Evolutionary conservation across 2,329 filamentous ascomycete species (phyloP).

Genomic region (Stylonectria norvegica): DNA sequence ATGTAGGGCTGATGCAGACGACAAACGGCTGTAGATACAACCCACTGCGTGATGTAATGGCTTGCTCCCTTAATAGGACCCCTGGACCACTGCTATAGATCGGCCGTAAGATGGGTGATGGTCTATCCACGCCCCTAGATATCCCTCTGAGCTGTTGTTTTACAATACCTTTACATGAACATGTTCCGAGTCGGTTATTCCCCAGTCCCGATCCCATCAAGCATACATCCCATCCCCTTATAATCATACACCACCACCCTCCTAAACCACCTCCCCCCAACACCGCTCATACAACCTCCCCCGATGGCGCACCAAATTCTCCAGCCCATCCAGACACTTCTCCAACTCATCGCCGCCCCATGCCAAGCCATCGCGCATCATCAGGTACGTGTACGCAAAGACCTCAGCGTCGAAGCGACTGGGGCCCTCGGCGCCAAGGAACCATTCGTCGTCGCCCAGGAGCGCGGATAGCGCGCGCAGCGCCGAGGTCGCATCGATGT

Average conservation of each 20-base stretch:
- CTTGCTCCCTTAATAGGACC: no score
- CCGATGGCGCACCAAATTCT: conserved; percentile 55
- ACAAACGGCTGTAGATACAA: no score
- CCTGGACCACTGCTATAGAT: no score
- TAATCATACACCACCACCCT: background rate
- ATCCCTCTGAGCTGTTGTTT: no score
- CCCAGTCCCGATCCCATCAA: background rate
- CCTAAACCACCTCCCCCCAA: conserved; percentile 22
- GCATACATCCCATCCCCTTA: background rate
- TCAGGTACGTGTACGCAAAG: conserved; percentile 83
- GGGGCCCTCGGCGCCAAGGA: conserved; percentile 52
- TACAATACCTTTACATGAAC: background rate
- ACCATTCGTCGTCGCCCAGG: conserved; percentile 43
- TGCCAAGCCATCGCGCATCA: conserved; percentile 61
- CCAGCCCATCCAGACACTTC: conserved; percentile 52
- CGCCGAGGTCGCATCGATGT: conserved; percentile 43
- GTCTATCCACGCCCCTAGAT: no score
- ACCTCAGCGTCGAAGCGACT: conserved; percentile 82
- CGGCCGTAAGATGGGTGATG: background rate
- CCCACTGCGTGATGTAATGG: no score
- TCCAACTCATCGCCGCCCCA: conserved; percentile 64
- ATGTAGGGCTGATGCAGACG: no score
- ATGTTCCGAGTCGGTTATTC: background rate
- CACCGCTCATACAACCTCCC: conserved; percentile 33
- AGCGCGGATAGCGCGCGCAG: conserved; percentile 45